These are phyloP conservation scores for Nakazawaea ishiwadae DNA, from an alignment of 805 yeast species.

Conservation along the genomic window DNA sequence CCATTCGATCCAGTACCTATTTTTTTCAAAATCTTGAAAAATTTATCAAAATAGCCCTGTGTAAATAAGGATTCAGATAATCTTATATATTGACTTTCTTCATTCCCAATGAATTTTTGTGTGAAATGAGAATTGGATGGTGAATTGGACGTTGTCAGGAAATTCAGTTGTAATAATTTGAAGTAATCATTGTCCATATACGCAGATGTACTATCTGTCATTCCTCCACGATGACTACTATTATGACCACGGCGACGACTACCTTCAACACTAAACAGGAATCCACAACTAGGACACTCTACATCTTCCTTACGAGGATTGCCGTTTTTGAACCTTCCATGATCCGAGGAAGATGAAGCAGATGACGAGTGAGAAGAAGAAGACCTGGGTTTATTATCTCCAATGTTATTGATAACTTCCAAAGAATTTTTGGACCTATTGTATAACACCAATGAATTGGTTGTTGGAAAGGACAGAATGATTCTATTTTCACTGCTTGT, in stretches of 20 bases:
- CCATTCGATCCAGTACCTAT: conserved; percentile 87
- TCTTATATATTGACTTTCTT: conserved; percentile 1
- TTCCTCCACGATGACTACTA: too few relatives aligned
- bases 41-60: conserved; percentile 75
- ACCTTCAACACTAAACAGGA: background rate
- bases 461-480: conserved; percentile 6
- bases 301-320: too few relatives aligned
- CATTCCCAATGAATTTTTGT: conserved; percentile 3
- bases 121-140: too few relatives aligned
- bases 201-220: background rate
- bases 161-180: conserved; percentile 8
- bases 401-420: conserved; percentile 9
- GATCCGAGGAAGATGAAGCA: background rate
- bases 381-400: background rate
- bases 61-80: conserved; percentile 43
- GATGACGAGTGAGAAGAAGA: background rate
- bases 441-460: conserved; percentile 7
- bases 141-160: background rate
- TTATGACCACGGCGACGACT: too few relatives aligned
- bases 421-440: conserved; percentile 7
- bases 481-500: background rate
- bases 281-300: background rate
- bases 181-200: conserved; percentile 11
- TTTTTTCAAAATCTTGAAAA: conserved; percentile 55
- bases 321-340: too few relatives aligned